Conservation (phyloP, 2,329 filamentous ascomycete genomes). For the Tricladium varicosporioides region DNA sequence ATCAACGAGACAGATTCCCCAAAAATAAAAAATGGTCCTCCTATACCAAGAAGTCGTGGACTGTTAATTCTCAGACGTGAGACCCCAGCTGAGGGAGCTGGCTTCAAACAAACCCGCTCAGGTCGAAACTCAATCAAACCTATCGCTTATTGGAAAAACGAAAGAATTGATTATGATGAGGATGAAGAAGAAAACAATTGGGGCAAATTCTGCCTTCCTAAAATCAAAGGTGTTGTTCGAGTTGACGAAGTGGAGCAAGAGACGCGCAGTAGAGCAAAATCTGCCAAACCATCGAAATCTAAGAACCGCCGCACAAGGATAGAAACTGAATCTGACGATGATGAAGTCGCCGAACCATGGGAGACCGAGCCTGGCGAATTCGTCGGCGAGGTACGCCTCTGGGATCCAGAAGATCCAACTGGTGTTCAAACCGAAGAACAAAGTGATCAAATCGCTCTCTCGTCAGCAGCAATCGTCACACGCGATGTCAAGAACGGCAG, state of each 20-base stretch:
- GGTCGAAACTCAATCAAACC: slow-evolving; percentile 78
- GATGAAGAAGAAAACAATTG: slow-evolving; percentile 42
- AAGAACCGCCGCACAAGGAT: slow-evolving; percentile 37
- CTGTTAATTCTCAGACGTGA: slow-evolving; percentile 50
- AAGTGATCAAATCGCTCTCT: slow-evolving; percentile 52
- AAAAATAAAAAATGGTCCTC: slow-evolving; percentile 32
- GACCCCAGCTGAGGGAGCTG: slow-evolving; percentile 36
- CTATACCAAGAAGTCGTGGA: slow-evolving; percentile 43
- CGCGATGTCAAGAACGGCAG: slow-evolving; percentile 61
- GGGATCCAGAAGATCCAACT: slow-evolving; percentile 59
- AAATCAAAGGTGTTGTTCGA: slow-evolving; percentile 75
- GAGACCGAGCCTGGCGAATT: slow-evolving; percentile 66
- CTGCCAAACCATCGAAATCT: slow-evolving; percentile 37
- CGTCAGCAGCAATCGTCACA: slow-evolving; percentile 50
- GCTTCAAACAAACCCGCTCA: slow-evolving; percentile 62
- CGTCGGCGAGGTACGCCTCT: slow-evolving; percentile 60
- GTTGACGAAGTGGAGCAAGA: slow-evolving; percentile 58
- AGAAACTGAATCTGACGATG: slow-evolving; percentile 36
- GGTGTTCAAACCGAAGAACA: slow-evolving; percentile 53
- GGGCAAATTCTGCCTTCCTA: slow-evolving; percentile 62
- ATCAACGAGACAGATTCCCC: slow-evolving; percentile 28
- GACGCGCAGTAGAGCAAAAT: slow-evolving; percentile 26
- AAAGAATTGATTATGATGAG: slow-evolving; percentile 68
- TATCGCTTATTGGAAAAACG: slow-evolving; percentile 83
- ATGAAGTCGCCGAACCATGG: slow-evolving; percentile 65